These are phyloP conservation scores for Cyclotella baltica DNA, from an alignment of 108 stramenopile species.

Conservation along the genomic window DNA sequence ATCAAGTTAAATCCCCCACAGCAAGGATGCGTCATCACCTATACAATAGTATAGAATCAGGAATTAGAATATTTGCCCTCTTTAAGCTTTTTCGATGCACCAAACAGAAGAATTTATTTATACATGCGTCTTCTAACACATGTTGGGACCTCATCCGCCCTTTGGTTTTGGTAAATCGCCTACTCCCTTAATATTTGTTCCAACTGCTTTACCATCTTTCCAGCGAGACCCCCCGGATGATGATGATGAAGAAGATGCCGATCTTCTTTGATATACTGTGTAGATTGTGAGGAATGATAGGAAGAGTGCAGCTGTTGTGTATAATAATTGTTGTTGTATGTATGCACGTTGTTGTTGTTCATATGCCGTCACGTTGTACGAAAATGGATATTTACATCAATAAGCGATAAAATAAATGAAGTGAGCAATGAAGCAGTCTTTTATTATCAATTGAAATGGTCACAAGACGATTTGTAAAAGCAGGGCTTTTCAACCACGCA, in stretches of 20 bases:
- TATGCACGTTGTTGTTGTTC: not conserved
- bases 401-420: no score
- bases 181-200: constrained; percentile 54
- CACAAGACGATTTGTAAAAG: no score
- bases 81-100: not conserved
- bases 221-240: constrained; percentile 20
- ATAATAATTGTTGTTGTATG: not conserved
- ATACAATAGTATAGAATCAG: constrained; percentile 23
- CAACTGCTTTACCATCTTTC: constrained; percentile 55
- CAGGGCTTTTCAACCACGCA: no score
- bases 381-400: no score
- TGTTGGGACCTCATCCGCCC: constrained; percentile 58
- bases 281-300: constrained; percentile 31
- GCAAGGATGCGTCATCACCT: constrained; percentile 36
- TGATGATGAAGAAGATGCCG: constrained; percentile 25
- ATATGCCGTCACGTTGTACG: no score
- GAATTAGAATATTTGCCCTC: not conserved
- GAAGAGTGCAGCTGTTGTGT: constrained; percentile 23
- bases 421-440: no score
- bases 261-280: constrained; percentile 19
- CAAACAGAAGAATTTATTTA: constrained; percentile 29
- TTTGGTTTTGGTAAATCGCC: constrained; percentile 51
- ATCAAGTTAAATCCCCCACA: not conserved
- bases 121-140: constrained; percentile 50
- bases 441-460: no score